Conservation (phyloP, 2,329 filamentous ascomycete genomes). For the Ascochyta lentis region DNA sequence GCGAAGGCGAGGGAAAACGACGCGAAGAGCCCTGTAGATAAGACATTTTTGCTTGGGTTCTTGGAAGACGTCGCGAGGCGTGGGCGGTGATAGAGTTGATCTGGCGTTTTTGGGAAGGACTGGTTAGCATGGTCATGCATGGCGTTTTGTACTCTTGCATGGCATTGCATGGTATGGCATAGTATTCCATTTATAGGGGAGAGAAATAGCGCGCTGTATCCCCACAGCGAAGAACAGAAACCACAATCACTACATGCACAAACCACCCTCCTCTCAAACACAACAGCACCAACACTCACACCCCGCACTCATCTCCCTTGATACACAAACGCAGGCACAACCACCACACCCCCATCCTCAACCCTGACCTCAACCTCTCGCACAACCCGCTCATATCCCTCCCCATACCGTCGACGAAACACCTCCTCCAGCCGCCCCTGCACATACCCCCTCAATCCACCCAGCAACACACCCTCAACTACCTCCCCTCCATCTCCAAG, state of each 20-base stretch:
- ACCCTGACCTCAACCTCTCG: background rate
- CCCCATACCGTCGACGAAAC: background rate
- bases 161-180: background rate
- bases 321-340: background rate
- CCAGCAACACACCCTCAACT: too few species aligned
- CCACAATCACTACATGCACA: too few species aligned
- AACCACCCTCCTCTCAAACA: too few species aligned
- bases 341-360: background rate
- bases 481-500: too few species aligned
- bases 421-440: too few species aligned
- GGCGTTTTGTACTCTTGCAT: background rate
- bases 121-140: background rate
- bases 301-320: too few species aligned
- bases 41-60: conserved; percentile 78
- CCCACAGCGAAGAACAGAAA: too few species aligned
- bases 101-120: background rate
- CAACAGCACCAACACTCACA: too few species aligned
- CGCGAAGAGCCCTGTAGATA: conserved; percentile 65
- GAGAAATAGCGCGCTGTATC: too few species aligned
- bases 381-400: background rate
- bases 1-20: conserved; percentile 18
- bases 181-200: too few species aligned
- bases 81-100: conserved; percentile 26
- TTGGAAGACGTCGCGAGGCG: conserved; percentile 62
- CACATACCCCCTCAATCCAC: too few species aligned